Evolutionary conservation across 1,139 yeast genomes (phyloP).

Genomic region (Kodamaea plutei): DNA sequence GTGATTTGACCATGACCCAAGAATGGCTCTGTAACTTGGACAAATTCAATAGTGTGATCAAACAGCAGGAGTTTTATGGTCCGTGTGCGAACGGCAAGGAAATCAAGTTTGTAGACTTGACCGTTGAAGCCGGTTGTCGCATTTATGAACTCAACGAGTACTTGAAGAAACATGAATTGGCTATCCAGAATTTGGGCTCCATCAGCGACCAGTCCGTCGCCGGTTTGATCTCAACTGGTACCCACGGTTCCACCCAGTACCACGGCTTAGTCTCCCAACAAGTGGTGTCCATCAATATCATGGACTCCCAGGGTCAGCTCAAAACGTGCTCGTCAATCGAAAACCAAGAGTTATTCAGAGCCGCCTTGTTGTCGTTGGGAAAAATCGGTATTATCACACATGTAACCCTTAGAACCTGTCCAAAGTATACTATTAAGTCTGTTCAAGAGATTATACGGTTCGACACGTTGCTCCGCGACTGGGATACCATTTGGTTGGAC

Average conservation of each 20-base stretch:
- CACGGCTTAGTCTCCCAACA: constrained; percentile 91
- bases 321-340: constrained; percentile 66
- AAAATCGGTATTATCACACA: constrained; percentile 86
- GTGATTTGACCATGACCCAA: constrained; percentile 79
- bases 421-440: constrained; percentile 76
- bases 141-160: constrained; percentile 71
- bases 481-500: constrained; percentile 80
- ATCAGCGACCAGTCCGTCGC: constrained; percentile 93
- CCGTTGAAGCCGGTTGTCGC: constrained; percentile 89
- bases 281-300: constrained; percentile 69
- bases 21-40: constrained; percentile 92
- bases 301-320: constrained; percentile 69
- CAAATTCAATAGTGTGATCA: constrained; percentile 54
- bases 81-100: constrained; percentile 33
- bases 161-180: constrained; percentile 61
- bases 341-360: constrained; percentile 69
- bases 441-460: constrained; percentile 78
- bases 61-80: constrained; percentile 36
- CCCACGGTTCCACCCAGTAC: constrained; percentile 92
- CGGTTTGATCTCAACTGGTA: constrained; percentile 92
- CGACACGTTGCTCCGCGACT: constrained; percentile 59
- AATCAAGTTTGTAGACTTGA: constrained; percentile 78
- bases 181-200: constrained; percentile 89
- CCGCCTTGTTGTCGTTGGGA: constrained; percentile 85
- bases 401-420: constrained; percentile 84